phyloP scores from a whole-genome alignment of 306 rosid genomes.

The Cyamopsis tetragonoloba region DNA sequence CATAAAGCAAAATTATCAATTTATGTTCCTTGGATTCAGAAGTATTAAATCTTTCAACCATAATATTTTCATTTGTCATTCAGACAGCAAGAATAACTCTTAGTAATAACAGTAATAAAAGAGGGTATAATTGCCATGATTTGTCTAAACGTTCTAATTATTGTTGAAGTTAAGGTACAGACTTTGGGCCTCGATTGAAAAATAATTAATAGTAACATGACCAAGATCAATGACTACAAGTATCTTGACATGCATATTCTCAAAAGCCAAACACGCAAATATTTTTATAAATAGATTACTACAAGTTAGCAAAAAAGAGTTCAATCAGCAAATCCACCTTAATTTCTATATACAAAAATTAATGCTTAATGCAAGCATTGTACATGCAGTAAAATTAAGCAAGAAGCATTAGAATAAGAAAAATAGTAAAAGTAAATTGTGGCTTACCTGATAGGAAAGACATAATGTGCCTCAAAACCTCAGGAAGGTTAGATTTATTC shows the following conservation, averaged over 20 bases:
- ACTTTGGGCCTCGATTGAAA: neutral
- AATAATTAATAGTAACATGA: neutral
- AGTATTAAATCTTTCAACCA: conserved; percentile 12
- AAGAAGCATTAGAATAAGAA: neutral
- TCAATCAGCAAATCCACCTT: neutral
- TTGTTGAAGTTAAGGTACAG: neutral
- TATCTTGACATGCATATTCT: neutral
- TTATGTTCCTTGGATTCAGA: neutral
- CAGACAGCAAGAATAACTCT: neutral
- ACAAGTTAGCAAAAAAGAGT: neutral
- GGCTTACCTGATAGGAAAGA: conserved; percentile 69
- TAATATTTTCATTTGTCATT: neutral
- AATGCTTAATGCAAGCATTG: neutral
- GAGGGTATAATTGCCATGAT: neutral
- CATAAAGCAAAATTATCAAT: neutral
- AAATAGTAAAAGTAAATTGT: neutral
- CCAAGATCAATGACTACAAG: neutral
- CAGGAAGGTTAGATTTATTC: conserved; percentile 64
- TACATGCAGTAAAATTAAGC: neutral
- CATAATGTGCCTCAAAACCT: conserved; percentile 71
- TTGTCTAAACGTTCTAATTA: neutral
- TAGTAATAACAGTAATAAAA: neutral
- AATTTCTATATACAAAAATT: neutral
- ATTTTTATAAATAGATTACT: neutral
- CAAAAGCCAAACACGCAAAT: neutral